Base-by-base conservation (phyloP, 805 yeast genomes). In the Metschnikowia santaceciliae region DNA sequence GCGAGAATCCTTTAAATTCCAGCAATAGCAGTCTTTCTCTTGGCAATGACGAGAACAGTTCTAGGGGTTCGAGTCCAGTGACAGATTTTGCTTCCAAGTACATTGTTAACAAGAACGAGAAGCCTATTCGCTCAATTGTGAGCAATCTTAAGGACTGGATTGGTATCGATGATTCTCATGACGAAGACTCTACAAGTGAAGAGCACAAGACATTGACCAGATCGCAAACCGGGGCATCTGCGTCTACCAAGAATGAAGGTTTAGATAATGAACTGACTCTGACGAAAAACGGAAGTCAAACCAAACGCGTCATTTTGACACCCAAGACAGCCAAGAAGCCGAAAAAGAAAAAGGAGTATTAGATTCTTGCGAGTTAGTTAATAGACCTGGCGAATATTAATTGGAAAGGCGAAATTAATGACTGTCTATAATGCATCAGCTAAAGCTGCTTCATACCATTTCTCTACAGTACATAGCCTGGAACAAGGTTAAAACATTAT, bases 31-130 rank as follows among this genome's bases (percentile, higher is more conserved):
- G 59, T 39, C 49, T 50, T 11, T 44, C 46, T 49, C 52, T 49
- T 52, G 52, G 45, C 7, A 63, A 67, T 55, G 70, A 70, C 49
- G 75, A 69, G 20, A 72, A 63, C 42, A 56, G 44, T 17, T 61
- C 66, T 15, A 64, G 68, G 23, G 67, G 62, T 1, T 57, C 68
- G 38, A 75, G 85, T 14, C 88, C 89, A 2, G 82, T 84, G 52
- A 78, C 85, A 14, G 86, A 81, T 50, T 86, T 83, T 69, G 89
- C 89, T 1, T 70, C 81, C 33, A 79, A 75, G 56, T 84, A 75
- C 62, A 79, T 82, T 37, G 88, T 85, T 13, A 83, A 82, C 61
- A 80, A 71, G 57, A 71, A 71, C 55, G 62, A 58, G 22, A 58
- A 61, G 40, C 61, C 69, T 14, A 57, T 54, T 11, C 64, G 64